A percentile compares a stretch with the other conserved stretches of the same genome.
phyloP scores from a whole-genome alignment of 768 basidiomycete species.

The Heimioporus sp. region DNA sequence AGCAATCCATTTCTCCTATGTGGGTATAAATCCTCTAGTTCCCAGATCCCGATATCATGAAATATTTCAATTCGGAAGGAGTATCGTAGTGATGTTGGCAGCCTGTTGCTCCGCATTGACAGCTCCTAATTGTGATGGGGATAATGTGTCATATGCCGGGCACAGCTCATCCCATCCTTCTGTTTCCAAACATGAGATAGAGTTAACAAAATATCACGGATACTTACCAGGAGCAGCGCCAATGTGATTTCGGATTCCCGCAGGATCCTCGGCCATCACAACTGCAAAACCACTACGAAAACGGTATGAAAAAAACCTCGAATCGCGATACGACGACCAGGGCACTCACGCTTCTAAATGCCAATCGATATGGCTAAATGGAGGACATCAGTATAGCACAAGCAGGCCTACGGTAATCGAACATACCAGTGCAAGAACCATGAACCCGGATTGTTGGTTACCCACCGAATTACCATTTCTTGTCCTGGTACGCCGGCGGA shows the following conservation, averaged over 20 bases:
- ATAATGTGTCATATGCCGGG: slow-evolving; percentile 20
- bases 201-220: neutral
- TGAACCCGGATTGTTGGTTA: slow-evolving; percentile 62
- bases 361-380: slow-evolving; percentile 29
- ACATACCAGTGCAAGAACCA: slow-evolving; percentile 46
- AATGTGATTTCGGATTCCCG: slow-evolving; percentile 12
- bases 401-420: neutral
- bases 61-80: slow-evolving; percentile 16
- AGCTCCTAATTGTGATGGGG: slow-evolving; percentile 19
- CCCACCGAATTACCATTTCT: slow-evolving; percentile 52
- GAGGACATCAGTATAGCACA: neutral
- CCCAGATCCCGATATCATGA: slow-evolving; percentile 18
- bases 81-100: slow-evolving; percentile 13
- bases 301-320: neutral
- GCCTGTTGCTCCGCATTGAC: slow-evolving; percentile 16
- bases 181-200: slow-evolving; percentile 1
- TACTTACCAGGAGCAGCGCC: slow-evolving; percentile 14
- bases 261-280: slow-evolving; percentile 25
- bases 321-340: neutral
- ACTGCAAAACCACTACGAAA: slow-evolving; percentile 24
- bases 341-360: slow-evolving; percentile 23
- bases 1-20: too few relatives aligned
- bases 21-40: too few relatives aligned
- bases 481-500: slow-evolving; percentile 31
- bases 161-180: slow-evolving; percentile 26